phyloP scores from a whole-genome alignment of 202 grass and related monocot species.

The Schoenoplectus triqueter region DNA sequence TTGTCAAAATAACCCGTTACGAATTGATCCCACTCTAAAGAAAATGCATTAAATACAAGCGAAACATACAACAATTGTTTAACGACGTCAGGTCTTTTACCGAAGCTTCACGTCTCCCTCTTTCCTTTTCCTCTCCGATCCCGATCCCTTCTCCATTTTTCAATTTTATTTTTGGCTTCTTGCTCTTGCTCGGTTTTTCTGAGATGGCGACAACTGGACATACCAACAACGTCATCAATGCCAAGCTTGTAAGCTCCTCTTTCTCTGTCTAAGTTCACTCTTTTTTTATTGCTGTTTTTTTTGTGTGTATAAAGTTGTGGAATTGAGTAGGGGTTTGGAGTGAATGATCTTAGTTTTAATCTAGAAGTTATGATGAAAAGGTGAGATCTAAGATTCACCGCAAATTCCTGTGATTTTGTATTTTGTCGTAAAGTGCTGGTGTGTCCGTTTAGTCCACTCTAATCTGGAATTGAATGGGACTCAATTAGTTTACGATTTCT shows the following conservation, averaged over 20 bases:
- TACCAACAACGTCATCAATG: constrained; percentile 73
- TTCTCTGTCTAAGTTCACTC: neutral
- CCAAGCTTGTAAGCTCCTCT: constrained; percentile 67
- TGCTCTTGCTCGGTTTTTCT: constrained; percentile 4
- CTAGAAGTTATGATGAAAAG: neutral
- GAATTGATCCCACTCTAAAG: too few species aligned
- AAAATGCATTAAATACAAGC: too few species aligned
- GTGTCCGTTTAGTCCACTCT: neutral
- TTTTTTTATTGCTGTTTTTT: neutral
- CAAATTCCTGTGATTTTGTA: neutral
- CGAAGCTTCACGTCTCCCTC: constrained; percentile 24
- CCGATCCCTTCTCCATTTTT: neutral
- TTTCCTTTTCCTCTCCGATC: constrained; percentile 31
- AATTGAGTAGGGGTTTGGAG: neutral
- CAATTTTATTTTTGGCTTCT: constrained; percentile 5
- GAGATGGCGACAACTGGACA: constrained; percentile 55
- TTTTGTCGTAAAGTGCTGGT: neutral
- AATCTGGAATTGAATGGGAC: neutral
- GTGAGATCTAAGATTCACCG: neutral
- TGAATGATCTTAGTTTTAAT: neutral
- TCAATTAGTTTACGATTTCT: neutral
- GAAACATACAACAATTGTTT: too few species aligned
- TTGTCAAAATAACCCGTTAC: neutral
- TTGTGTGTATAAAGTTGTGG: neutral
- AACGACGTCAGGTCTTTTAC: neutral